phyloP scores from a whole-genome alignment of 31 red algal genomes.

The Endocladia muricata region DNA sequence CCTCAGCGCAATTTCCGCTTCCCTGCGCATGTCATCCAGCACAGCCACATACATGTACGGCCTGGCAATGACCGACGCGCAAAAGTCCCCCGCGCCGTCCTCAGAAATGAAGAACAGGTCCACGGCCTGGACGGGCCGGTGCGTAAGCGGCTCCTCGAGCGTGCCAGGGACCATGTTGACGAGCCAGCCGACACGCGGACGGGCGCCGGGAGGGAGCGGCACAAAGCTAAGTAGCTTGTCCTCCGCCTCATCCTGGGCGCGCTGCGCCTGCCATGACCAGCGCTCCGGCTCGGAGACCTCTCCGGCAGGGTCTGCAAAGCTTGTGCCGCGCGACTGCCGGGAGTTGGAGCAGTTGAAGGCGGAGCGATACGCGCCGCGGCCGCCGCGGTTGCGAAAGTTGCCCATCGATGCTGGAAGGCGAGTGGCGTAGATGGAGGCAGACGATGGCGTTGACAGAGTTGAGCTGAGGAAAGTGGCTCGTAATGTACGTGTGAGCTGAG shows the following conservation, averaged over 20 bases:
- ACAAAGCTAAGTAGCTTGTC: constrained; percentile 63
- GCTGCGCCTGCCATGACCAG: constrained; percentile 21
- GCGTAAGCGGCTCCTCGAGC: constrained; percentile 71
- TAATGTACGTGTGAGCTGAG: no score
- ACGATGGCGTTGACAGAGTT: no score
- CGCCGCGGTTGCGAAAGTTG: constrained; percentile 4
- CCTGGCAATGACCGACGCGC: constrained; percentile 67
- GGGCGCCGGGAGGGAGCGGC: constrained; percentile 59
- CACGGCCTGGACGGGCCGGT: constrained; percentile 70
- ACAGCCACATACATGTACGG: constrained; percentile 95
- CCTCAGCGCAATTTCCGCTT: constrained; percentile 79
- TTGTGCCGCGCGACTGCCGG: not conserved
- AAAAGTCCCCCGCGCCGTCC: constrained; percentile 68
- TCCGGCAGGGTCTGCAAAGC: constrained; percentile 27
- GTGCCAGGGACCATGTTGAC: constrained; percentile 75
- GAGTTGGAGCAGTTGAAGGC: not conserved
- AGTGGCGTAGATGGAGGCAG: no score
- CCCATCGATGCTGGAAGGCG: no score
- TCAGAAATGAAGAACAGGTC: constrained; percentile 97
- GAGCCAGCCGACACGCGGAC: constrained; percentile 83
- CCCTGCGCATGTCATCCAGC: constrained; percentile 25
- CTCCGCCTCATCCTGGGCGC: constrained; percentile 29
- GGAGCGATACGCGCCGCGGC: constrained; percentile 26
- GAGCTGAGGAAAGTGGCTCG: no score
- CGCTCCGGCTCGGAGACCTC: not conserved